Percentiles rank a stretch among this genome's conserved stretches.
phyloP scores from a whole-genome alignment of 2,329 filamentous ascomycete genomes.

The Seiridium cupressi region DNA sequence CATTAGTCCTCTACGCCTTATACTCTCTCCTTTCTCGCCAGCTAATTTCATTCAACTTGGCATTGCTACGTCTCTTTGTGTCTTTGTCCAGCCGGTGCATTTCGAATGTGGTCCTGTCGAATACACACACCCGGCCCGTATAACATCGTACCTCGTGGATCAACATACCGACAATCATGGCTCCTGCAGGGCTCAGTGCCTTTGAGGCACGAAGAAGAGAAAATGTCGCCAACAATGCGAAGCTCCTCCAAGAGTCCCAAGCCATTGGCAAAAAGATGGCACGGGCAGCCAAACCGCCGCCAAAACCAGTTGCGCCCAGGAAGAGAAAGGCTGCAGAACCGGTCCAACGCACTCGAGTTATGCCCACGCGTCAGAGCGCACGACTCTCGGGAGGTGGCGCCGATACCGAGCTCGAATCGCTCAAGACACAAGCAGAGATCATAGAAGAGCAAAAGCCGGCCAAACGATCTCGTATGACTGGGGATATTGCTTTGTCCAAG shows the following conservation, averaged over 20 bases:
- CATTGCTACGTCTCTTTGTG: no score
- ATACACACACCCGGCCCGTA: neutral
- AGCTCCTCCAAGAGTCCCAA: conserved; percentile 72
- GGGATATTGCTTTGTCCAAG: conserved; percentile 69
- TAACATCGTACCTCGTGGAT: neutral
- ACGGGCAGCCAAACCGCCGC: conserved; percentile 52
- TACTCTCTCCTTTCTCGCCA: no score
- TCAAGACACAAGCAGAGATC: conserved; percentile 48
- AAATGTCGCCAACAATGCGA: conserved; percentile 83
- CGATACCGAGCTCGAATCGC: conserved; percentile 39
- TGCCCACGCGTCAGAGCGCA: conserved; percentile 57
- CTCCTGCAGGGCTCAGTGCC: conserved; percentile 62
- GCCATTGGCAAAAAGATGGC: conserved; percentile 68
- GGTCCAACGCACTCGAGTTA: conserved; percentile 43
- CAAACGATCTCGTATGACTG: conserved; percentile 55
- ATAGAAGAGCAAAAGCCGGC: conserved; percentile 31
- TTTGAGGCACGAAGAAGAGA: conserved; percentile 84
- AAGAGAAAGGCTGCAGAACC: conserved; percentile 39
- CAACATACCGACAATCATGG: neutral
- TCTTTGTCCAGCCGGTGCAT: no score
- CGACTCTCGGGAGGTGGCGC: conserved; percentile 52
- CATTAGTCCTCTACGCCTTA: no score
- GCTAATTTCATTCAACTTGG: no score
- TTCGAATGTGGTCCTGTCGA: no score
- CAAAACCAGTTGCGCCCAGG: conserved; percentile 36